Conservation (phyloP, 768 basidiomycete genomes). For the Tricholoma sp. region DNA sequence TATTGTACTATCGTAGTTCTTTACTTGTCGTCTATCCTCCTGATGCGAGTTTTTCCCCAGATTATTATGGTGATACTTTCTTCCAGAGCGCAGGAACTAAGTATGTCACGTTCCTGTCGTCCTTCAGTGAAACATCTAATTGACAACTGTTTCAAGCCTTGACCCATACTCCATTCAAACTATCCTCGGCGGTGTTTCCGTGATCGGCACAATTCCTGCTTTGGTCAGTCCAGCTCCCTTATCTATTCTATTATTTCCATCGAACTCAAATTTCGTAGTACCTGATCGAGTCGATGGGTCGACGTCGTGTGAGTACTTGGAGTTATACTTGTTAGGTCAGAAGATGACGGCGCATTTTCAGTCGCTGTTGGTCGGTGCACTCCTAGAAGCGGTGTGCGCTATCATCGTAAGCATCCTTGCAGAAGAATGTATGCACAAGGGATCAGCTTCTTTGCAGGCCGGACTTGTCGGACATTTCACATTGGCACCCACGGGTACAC, state of each 20-base stretch:
- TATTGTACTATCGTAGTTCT: constrained; percentile 50
- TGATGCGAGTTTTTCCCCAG: constrained; percentile 24
- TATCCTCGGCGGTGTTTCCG: constrained; percentile 68
- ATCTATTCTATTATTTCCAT: background rate
- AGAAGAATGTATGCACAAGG: background rate
- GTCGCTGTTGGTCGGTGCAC: constrained; percentile 63
- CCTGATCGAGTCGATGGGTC: constrained; percentile 73
- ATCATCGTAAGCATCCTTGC: constrained; percentile 41
- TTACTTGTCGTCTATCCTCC: background rate
- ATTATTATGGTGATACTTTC: constrained; percentile 79
- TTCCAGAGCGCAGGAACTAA: constrained; percentile 68
- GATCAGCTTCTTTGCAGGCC: constrained; percentile 32
- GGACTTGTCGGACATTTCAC: constrained; percentile 69
- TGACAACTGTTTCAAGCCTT: constrained; percentile 28
- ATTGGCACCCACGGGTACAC: constrained; percentile 49
- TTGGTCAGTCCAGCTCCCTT: constrained; percentile 32
- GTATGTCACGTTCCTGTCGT: constrained; percentile 27
- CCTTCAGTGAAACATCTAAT: background rate
- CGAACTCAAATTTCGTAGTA: constrained; percentile 21
- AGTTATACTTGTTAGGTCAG: background rate
- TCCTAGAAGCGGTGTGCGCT: constrained; percentile 55
- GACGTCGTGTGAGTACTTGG: constrained; percentile 44
- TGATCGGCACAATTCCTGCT: constrained; percentile 68
- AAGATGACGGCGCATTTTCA: constrained; percentile 14
- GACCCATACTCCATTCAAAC: constrained; percentile 69